Base-by-base conservation (phyloP, 768 basidiomycete genomes). In the Rhodosporidiobolus odoratus region DNA sequence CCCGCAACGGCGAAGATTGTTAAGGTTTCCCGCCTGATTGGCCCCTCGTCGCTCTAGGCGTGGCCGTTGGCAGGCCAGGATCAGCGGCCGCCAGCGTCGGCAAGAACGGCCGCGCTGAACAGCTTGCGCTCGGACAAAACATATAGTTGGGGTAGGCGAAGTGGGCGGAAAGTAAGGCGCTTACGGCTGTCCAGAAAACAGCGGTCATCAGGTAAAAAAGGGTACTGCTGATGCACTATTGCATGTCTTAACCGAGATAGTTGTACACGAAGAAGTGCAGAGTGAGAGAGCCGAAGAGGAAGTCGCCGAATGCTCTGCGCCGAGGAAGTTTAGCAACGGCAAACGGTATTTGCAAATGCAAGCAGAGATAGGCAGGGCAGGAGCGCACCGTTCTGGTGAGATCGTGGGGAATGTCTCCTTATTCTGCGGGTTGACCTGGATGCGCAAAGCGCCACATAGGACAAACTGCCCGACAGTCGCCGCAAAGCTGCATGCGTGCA, bases 221-320 rank as follows among this genome's bases (percentile, higher is more conserved):
- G 35, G 54, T 5, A 58, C 19, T 58, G 56, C 30, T 38, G 60
- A 41, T 54, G 23, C 34, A 10, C 35, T 62, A 41, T 30, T 40
- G 25, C 37, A 13, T 10, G 15, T 41, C n/a, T 27, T 35, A 98
- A 79, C 95, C 96, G 21, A 99, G 84, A 85, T 96, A 98, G 82
- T 97, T 97, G 85, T 88, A 97, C 69, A 96, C 94, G 79, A 98
- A 99, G 83, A 97, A 93, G 80, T 99, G 96, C 41, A 99, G 84
- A 47, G 98, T 87, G 72, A 98, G 88, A 4, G 92, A 94, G n/a
- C 93, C 93, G 54, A 94, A 80, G 35, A 89, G 90, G 78, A 97
- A 99, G 78, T 99, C 96, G 54, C 91, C 94, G 77, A 99, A 99
- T 27, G 96, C 96, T 77, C 96, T 99, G 76, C 54, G 19, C 27